These are phyloP conservation scores for Singerocomus inundabilis DNA, from an alignment of 1,284 basidiomycete genomes.

Conservation along the genomic window DNA sequence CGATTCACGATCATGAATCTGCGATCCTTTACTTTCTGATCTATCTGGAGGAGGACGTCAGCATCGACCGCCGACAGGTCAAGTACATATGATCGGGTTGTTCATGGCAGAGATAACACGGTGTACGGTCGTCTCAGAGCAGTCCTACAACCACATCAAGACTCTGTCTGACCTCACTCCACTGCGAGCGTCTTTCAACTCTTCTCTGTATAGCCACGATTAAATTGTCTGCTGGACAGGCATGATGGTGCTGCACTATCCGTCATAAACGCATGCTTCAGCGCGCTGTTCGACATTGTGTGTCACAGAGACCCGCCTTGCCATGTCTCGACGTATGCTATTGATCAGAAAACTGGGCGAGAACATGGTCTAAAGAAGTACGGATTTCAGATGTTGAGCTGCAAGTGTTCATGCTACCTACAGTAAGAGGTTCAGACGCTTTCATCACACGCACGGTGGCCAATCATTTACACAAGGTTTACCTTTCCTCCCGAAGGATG, in stretches of 20 bases:
- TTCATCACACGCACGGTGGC: constrained; percentile 66
- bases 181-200: constrained; percentile 47
- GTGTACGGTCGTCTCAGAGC: constrained; percentile 60
- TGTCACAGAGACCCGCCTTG: constrained; percentile 78
- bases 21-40: constrained; percentile 65
- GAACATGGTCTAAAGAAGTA: constrained; percentile 77
- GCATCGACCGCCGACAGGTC: constrained; percentile 47
- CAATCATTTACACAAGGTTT: constrained; percentile 54
- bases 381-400: constrained; percentile 84
- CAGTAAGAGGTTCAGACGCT: constrained; percentile 44
- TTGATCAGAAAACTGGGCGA: constrained; percentile 61
- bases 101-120: constrained; percentile 78
- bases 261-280: constrained; percentile 61
- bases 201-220: not conserved
- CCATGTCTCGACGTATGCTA: constrained; percentile 76
- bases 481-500: not conserved
- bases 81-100: constrained; percentile 68
- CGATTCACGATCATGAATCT: constrained; percentile 55
- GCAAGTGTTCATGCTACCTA: constrained; percentile 37
- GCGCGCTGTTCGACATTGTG: constrained; percentile 77
- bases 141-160: constrained; percentile 69
- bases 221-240: constrained; percentile 31
- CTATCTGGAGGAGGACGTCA: constrained; percentile 42
- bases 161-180: constrained; percentile 78
- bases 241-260: constrained; percentile 63